phyloP scores from a whole-genome alignment of 2,329 filamentous ascomycete species.

The Penicillium sp. region DNA sequence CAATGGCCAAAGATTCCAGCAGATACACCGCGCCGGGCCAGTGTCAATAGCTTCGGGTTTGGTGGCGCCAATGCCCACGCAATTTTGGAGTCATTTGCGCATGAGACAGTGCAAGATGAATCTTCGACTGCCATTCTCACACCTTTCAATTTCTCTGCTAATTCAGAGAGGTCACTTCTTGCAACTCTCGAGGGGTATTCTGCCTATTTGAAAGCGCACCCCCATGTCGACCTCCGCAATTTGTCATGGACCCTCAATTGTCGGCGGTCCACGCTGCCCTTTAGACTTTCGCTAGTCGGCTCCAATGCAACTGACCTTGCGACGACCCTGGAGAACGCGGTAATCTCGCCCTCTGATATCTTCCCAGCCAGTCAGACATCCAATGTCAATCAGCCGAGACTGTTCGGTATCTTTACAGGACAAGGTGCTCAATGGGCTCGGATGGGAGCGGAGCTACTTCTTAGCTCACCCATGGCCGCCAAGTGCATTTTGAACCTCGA shows the following conservation, averaged over 20 bases:
- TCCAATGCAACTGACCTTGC: constrained; percentile 14
- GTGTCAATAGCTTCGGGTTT: constrained; percentile 51
- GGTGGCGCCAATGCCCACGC: constrained; percentile 42
- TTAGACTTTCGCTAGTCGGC: constrained; percentile 18
- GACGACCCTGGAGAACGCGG: constrained; percentile 12
- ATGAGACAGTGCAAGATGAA: neutral
- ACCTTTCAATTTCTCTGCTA: constrained; percentile 28
- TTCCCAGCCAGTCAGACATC: constrained; percentile 7
- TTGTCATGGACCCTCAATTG: constrained; percentile 26
- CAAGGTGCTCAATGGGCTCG: constrained; percentile 37
- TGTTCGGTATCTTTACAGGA: constrained; percentile 33
- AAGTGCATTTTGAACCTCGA: constrained; percentile 22
- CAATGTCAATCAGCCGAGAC: constrained; percentile 11
- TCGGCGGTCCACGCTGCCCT: constrained; percentile 24
- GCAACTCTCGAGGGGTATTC: constrained; percentile 14
- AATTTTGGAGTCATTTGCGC: constrained; percentile 40
- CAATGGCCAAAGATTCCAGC: constrained; percentile 27
- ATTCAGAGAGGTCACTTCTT: constrained; percentile 21
- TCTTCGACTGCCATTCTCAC: neutral
- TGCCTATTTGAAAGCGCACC: constrained; percentile 10
- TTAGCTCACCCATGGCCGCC: constrained; percentile 7
- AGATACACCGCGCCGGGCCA: constrained; percentile 36
- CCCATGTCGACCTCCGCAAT: constrained; percentile 10
- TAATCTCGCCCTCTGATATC: constrained; percentile 1
- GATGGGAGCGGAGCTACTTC: constrained; percentile 30